Base-by-base conservation (phyloP, 345 rosid species). In the Passiflora organensis region DNA sequence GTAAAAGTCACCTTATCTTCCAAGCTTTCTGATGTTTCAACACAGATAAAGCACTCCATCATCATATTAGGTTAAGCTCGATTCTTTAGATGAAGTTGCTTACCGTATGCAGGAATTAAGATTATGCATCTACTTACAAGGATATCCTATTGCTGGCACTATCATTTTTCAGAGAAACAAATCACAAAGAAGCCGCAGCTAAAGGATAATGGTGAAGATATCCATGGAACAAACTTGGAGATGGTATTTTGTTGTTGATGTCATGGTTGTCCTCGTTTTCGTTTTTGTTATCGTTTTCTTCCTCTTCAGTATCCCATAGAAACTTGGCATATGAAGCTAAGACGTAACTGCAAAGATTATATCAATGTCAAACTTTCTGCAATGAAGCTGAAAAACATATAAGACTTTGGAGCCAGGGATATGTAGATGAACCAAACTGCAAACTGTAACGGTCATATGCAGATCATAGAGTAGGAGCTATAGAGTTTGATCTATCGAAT, bases 281-380 rank as follows among this genome's bases (percentile, higher is more conserved):
- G 2, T 52, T 56, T 6, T 66, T n/a, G n/a, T n/a, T n/a, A n/a
- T n/a, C 58, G 25, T 64, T 71, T 46, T 65, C 77, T 0, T 78
- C 71, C 24, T 76, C 87, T 18, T 82, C 87, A 37, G 59, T 72
- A 63, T 84, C 95, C 93, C 89, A 82, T 6, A 84, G 67, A 63
- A 86, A 84, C 51, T 51, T 78, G 23, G 95, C 95, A 69, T 84
- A 86, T 55, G 97, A 82, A 51, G 84, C 87, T 46, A 71, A 76
- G 51, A 84, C 77, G 63, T 71, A 80, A 57, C 95, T 89, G 78
- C 72, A 50, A 48, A 32, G 20, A 21, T 16, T 2, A 51, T 41
- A 6, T 19, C 53, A 47, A 28, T 6, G 36, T 32, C 34, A 36
- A 22, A 60, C 58, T 61, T 60, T 62, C 43, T 44, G 18, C 14